phyloP scores from a whole-genome alignment of 192 early-diverging fungal genomes.

The Spizellomyces sp. region DNA sequence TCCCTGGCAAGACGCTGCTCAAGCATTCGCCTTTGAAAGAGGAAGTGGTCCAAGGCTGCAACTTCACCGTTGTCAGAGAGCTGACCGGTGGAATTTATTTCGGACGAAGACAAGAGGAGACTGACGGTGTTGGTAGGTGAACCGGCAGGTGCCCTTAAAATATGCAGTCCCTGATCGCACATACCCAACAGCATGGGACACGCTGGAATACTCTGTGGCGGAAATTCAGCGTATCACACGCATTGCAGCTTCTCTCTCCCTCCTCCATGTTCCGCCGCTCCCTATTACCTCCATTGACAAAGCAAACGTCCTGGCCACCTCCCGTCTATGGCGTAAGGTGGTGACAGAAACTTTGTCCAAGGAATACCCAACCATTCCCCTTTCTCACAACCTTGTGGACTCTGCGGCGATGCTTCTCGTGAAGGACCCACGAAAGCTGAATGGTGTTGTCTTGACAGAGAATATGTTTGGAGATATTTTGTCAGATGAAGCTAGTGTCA shows the following conservation, averaged over 20 bases:
- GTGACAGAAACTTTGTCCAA: slow-evolving; percentile 86
- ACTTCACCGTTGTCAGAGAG: slow-evolving; percentile 93
- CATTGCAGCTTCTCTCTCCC: slow-evolving; percentile 83
- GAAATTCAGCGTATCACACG: slow-evolving; percentile 96
- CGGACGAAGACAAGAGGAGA: slow-evolving; percentile 87
- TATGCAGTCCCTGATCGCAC: background rate
- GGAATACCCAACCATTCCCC: slow-evolving; percentile 86
- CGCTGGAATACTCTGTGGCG: slow-evolving; percentile 86
- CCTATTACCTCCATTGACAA: slow-evolving; percentile 98
- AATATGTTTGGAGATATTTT: slow-evolving; percentile 99
- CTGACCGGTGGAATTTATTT: slow-evolving; percentile 98
- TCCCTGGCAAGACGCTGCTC: slow-evolving; percentile 82
- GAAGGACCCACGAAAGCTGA: slow-evolving; percentile 83
- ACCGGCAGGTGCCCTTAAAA: background rate
- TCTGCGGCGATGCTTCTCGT: slow-evolving; percentile 97
- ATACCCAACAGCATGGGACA: slow-evolving; percentile 58
- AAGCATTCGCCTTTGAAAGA: slow-evolving; percentile 88
- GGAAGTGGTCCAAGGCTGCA: slow-evolving; percentile 84
- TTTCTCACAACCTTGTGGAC: slow-evolving; percentile 94
- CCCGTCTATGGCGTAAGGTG: slow-evolving; percentile 93
- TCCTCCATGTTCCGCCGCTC: slow-evolving; percentile 74
- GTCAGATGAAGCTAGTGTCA: slow-evolving; percentile 93
- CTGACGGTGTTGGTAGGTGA: slow-evolving; percentile 71
- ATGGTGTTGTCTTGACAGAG: slow-evolving; percentile 95
- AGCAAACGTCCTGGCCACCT: slow-evolving; percentile 97